Evolutionary conservation across 177 flowering plant species (phyloP), one percentile per base, ranked within the genome.

Genomic region (Tripterygium wilfordii): DNA sequence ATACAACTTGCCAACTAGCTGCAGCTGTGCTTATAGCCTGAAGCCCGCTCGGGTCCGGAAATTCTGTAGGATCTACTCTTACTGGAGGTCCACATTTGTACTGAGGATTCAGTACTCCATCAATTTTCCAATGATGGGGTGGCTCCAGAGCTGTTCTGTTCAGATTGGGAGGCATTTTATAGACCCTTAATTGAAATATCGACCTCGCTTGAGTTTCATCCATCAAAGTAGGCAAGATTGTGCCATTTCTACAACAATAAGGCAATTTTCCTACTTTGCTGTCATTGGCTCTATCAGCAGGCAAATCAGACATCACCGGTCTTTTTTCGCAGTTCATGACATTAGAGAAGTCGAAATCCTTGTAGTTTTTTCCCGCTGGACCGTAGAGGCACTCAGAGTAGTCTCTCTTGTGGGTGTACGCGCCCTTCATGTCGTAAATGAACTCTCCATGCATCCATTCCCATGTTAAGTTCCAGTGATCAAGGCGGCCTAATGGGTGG

Each of bases 361-460:
- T 7, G 62, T 83, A 81, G 66, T 54, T 74, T 23, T 63, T 45
- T 1, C 76, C 87, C 1, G 76, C 74, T 0, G 61, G 45, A 29
- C 96, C 91, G 15, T 79, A 79, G 27, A 88, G 30, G 69, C 96
- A 88, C 0, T 57, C 75, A 0, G 88, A 46, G 17, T 37, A 30
- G 55, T 81, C 87, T 19, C 38, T 71, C 10, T 26, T 45, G 54
- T 56, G 78, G 8, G 95, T 76, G 71, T 58, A 80, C 18, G 96
- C 95, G 24, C 95, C 96, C 38, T 70, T 57, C 91, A 88, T 80
- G 61, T 54, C 16, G 72, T 59, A 26, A 10, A 88, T 85, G 75
- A 88, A 88, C 65, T 85, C 95, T 29, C 83, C 85, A 14, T 80
- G 62, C 85, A 66, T 76, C 96, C 96, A 85, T 26, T 88, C 91